Base-by-base conservation (phyloP, 2,329 filamentous ascomycete genomes). In the Trichoderma simmonsii region DNA sequence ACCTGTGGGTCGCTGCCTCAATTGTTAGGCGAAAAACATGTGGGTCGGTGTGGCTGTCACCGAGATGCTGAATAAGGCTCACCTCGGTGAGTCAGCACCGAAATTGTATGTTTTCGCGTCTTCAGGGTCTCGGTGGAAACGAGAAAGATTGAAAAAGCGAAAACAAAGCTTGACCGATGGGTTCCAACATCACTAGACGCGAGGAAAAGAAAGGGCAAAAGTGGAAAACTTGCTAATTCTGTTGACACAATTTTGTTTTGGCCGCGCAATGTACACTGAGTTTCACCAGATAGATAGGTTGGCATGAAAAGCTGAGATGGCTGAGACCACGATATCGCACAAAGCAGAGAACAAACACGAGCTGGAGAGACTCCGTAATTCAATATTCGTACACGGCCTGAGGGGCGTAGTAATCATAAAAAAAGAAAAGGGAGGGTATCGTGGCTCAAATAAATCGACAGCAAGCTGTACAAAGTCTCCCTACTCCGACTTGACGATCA, bases 401-500 rank as follows among this genome's bases (percentile, higher is more conserved):
- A 64, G 57, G 30, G 59, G 59, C 36, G 12, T 36, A 66, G 36
- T 61, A 62, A 67, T 51, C 57, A 66, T 56, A 36, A 32, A 43
- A 43, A 72, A 56, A 56, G 48, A 70, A 65, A 70, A 61, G 57
- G 56, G 70, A 73, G 70, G 70, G 72, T 72, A 73, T 73, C 72
- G 72, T 70, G 72, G 61, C 70, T 73, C 64, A 69, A 67, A 71
- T 39, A 51, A 70, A 68, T 59, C 63, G 71, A 60, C 39, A 57
- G 54, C 43, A 70, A 72, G 70, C 66, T 60, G 30, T 54, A 61
- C 62, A 57, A 36, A 32, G 36, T 51, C 36, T 30, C 65, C 66
- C 56, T 79, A 80, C 73, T 81, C 79, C 59, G 82, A 83, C 79
- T 90, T 92, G 67, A 84, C 77, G 76, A 92, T 92, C 73, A 92